Evolutionary conservation across 495 filamentous ascomycete genomes (phyloP).

Genomic region (Aspergillus diversus): DNA sequence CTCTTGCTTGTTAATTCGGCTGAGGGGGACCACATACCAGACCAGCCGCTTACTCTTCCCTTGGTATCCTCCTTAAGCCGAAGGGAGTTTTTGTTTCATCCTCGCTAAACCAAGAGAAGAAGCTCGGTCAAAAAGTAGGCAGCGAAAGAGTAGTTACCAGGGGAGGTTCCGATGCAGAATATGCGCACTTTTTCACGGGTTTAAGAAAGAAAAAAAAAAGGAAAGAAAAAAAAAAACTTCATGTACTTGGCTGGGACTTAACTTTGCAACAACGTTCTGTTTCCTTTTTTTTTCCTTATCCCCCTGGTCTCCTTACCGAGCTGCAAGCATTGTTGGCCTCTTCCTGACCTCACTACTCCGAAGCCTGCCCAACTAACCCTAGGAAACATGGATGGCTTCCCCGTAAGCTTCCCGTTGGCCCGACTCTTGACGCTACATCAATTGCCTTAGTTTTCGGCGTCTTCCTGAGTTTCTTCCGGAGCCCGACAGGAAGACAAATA

Average conservation of each 20-base stretch:
- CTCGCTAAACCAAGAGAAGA: slow-evolving; percentile 3
- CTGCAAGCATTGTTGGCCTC: too few relatives aligned
- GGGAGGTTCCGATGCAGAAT: neutral
- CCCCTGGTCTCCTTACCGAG: neutral
- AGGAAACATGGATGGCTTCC: neutral
- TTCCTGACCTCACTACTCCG: too few relatives aligned
- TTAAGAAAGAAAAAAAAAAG: neutral
- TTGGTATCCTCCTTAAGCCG: neutral
- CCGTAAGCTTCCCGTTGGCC: neutral
- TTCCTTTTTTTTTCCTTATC: neutral
- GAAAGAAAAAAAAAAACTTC: neutral
- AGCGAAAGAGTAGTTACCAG: neutral
- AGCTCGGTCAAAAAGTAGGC: slow-evolving; percentile 5
- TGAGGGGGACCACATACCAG: neutral
- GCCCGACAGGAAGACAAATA: too few relatives aligned
- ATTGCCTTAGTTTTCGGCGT: too few relatives aligned
- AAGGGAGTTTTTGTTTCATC: neutral
- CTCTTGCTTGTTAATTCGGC: too few relatives aligned
- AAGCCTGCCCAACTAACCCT: too few relatives aligned
- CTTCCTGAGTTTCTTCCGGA: too few relatives aligned
- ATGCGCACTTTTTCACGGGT: neutral
- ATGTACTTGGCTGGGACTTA: neutral
- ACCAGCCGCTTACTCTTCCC: neutral
- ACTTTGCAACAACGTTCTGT: neutral
- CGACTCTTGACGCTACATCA: neutral